Conservation (phyloP, 2,329 filamentous ascomycete species). For the Ophiostoma piceae region DNA sequence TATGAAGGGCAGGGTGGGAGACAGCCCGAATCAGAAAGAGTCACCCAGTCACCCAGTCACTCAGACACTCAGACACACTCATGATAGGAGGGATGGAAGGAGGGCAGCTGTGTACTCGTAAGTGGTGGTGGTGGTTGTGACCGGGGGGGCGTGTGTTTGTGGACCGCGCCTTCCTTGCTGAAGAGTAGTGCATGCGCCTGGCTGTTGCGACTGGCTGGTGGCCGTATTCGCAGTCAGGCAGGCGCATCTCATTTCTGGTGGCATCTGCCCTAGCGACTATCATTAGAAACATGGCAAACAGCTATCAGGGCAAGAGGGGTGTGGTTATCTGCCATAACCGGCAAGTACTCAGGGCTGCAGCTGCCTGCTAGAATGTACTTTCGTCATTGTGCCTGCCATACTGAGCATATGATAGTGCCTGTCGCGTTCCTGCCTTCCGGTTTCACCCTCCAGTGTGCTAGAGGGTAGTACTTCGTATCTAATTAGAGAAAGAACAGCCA, state of each 20-base stretch:
- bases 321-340: background rate
- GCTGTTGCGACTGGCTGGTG: slow-evolving; percentile 6
- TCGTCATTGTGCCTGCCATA: background rate
- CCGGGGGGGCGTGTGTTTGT: slow-evolving; percentile 14
- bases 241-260: slow-evolving; percentile 10
- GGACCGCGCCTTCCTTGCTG: slow-evolving; percentile 12
- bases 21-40: slow-evolving; percentile 12
- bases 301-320: background rate
- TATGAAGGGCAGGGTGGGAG: slow-evolving; percentile 27
- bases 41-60: background rate
- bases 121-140: background rate
- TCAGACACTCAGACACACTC: background rate
- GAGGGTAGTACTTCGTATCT: background rate
- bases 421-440: slow-evolving; percentile 14
- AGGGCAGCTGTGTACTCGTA: background rate
- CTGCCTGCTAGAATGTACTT: background rate
- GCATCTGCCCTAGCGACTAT: background rate
- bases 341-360: background rate
- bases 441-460: slow-evolving; percentile 11
- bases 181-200: background rate
- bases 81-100: slow-evolving; percentile 6
- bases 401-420: background rate
- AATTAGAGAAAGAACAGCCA: slow-evolving; percentile 9
- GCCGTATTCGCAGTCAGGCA: background rate
- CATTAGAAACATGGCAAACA: background rate